phyloP scores from a whole-genome alignment of 192 early-diverging fungal species.

The Cetraspora pellucida region DNA sequence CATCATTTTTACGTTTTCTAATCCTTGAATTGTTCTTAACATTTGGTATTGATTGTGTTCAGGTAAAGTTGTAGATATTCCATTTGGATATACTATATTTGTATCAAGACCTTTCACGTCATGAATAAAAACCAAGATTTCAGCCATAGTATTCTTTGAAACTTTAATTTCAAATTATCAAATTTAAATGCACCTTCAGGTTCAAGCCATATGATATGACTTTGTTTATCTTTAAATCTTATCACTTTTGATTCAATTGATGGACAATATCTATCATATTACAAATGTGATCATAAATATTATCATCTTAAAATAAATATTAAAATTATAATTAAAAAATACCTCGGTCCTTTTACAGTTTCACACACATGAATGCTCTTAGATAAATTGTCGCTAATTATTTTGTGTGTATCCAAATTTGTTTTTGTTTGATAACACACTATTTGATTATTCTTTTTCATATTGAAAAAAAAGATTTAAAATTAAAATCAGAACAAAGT shows the following conservation, averaged over 20 bases:
- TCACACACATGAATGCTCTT: constrained; percentile 82
- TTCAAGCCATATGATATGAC: constrained; percentile 79
- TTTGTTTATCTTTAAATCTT: constrained; percentile 66
- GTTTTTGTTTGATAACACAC: constrained; percentile 79
- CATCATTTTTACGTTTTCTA: constrained; percentile 74
- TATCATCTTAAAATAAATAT: background rate
- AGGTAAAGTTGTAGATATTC: constrained; percentile 83
- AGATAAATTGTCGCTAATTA: constrained; percentile 74
- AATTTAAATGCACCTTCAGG: constrained; percentile 59
- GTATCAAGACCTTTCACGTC: constrained; percentile 53
- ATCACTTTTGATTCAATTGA: constrained; percentile 82
- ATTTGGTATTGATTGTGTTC: constrained; percentile 73
- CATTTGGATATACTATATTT: constrained; percentile 79
- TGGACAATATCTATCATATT: constrained; percentile 66
- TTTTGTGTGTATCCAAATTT: constrained; percentile 63
- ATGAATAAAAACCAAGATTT: background rate
- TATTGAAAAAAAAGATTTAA: background rate
- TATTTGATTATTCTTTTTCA: constrained; percentile 58
- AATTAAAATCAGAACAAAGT: too few species aligned
- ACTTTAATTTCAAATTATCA: background rate
- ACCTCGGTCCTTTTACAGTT: constrained; percentile 75
- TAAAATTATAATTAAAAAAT: background rate
- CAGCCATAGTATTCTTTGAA: background rate
- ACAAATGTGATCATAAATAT: background rate
- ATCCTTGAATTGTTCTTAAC: constrained; percentile 70